These are phyloP conservation scores for Taphrina pruni DNA, from an alignment of 1,139 yeast genomes.

Conservation along the genomic window DNA sequence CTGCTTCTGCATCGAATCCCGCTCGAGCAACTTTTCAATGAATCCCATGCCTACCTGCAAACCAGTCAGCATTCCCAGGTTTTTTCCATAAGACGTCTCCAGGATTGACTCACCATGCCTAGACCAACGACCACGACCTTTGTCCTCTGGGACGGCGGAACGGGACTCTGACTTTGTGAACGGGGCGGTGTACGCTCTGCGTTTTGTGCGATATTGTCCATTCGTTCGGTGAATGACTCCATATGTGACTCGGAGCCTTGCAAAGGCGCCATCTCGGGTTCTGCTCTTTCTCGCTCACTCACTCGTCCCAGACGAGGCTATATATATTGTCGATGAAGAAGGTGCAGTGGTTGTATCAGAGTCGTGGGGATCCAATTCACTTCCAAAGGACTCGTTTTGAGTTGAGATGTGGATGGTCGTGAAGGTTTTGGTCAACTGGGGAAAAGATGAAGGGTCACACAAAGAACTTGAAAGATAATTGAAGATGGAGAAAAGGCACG, in stretches of 20 bases:
- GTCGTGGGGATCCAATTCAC: too few species aligned
- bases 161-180: conserved; percentile 2
- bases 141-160: conserved; percentile 10
- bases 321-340: not conserved
- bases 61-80: not conserved
- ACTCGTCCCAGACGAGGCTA: conserved; percentile 9
- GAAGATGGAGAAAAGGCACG: too few species aligned
- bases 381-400: too few species aligned
- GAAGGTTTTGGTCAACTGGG: too few species aligned
- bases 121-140: conserved; percentile 51
- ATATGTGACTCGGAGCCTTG: conserved; percentile 21
- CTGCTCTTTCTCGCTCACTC: not conserved
- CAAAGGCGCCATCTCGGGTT: conserved; percentile 15
- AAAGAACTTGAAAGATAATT: too few species aligned
- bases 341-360: not conserved
- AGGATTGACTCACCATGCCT: conserved; percentile 49
- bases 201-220: conserved; percentile 12
- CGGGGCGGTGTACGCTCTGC: conserved; percentile 29
- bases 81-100: not conserved
- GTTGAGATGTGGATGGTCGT: too few species aligned
- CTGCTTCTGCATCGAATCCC: conserved; percentile 49
- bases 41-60: conserved; percentile 50
- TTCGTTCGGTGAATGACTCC: conserved; percentile 7
- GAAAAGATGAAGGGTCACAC: too few species aligned
- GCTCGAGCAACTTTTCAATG: conserved; percentile 51